Evolutionary conservation across 192 early-diverging fungal species (phyloP).

Genomic region (Funneliformis mosseae): DNA sequence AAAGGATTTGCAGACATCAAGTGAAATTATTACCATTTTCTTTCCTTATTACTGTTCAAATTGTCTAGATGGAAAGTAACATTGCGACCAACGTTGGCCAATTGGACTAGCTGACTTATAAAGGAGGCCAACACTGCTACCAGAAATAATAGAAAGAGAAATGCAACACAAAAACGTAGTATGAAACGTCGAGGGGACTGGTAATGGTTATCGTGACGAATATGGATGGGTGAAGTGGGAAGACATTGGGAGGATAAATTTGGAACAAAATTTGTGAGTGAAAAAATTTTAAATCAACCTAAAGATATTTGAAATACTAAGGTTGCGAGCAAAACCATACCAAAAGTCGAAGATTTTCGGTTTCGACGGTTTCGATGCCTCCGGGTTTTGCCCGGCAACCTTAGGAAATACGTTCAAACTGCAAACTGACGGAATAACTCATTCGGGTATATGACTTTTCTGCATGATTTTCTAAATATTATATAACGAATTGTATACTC

Average conservation of each 20-base stretch:
- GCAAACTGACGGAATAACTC: conserved; percentile 22
- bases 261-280: conserved; percentile 29
- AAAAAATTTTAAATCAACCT: conserved; percentile 10
- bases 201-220: conserved; percentile 19
- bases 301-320: too few relatives aligned
- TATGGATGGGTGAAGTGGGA: conserved; percentile 23
- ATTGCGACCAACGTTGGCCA: too few relatives aligned
- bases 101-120: too few relatives aligned
- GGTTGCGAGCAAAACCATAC: too few relatives aligned
- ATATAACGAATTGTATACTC: conserved; percentile 15
- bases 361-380: too few relatives aligned
- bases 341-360: too few relatives aligned
- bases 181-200: conserved; percentile 8
- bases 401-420: conserved; percentile 20
- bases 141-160: conserved; percentile 22
- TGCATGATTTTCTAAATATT: conserved; percentile 11
- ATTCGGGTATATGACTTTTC: conserved; percentile 25
- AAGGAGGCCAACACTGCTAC: too few relatives aligned
- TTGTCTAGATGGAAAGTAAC: conserved; percentile 22
- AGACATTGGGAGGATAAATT: conserved; percentile 7
- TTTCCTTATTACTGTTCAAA: neutral
- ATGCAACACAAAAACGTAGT: neutral
- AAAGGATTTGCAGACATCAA: conserved; percentile 30
- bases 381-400: conserved; percentile 26
- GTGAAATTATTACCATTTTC: neutral